Conservation (phyloP, 108 stramenopile species). For the Nitzschia sp. region DNA sequence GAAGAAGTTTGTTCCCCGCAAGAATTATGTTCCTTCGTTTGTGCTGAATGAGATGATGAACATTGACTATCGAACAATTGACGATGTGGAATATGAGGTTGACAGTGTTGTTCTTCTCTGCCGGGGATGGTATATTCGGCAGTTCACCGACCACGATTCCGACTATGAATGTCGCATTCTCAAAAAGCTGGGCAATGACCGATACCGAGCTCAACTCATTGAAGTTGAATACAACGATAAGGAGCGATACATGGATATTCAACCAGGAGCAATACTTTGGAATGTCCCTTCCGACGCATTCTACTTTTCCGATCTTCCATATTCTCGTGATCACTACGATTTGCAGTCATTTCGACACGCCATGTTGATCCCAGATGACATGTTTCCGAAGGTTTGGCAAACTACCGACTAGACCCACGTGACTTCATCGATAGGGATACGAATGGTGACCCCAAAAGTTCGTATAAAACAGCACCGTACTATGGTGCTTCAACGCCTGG, state of each 20-base stretch:
- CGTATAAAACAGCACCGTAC: too few relatives aligned
- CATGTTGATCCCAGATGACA: conserved; percentile 75
- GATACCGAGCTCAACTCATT: conserved; percentile 21
- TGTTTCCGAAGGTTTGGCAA: conserved; percentile 49
- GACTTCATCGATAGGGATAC: too few relatives aligned
- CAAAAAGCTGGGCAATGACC: conserved; percentile 24
- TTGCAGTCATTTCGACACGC: conserved; percentile 73
- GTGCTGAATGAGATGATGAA: conserved; percentile 21
- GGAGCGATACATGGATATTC: neutral
- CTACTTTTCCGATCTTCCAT: conserved; percentile 40
- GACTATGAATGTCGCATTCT: conserved; percentile 22
- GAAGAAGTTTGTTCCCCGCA: conserved; percentile 16
- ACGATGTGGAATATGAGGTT: conserved; percentile 25
- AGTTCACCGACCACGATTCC: neutral
- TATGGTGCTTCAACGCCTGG: too few relatives aligned
- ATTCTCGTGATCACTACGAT: conserved; percentile 42
- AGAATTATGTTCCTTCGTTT: conserved; percentile 26
- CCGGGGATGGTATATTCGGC: conserved; percentile 16
- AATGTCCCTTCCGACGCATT: conserved; percentile 40
- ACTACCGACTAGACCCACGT: too few relatives aligned
- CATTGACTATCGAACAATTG: conserved; percentile 7
- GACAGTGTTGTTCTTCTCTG: conserved; percentile 23
- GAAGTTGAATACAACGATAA: neutral
- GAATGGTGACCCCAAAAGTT: too few relatives aligned
- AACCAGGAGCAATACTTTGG: conserved; percentile 11